These are phyloP conservation scores for Ophiostoma sp. DNA, from an alignment of 2,329 filamentous ascomycete species.

Conservation along the genomic window DNA sequence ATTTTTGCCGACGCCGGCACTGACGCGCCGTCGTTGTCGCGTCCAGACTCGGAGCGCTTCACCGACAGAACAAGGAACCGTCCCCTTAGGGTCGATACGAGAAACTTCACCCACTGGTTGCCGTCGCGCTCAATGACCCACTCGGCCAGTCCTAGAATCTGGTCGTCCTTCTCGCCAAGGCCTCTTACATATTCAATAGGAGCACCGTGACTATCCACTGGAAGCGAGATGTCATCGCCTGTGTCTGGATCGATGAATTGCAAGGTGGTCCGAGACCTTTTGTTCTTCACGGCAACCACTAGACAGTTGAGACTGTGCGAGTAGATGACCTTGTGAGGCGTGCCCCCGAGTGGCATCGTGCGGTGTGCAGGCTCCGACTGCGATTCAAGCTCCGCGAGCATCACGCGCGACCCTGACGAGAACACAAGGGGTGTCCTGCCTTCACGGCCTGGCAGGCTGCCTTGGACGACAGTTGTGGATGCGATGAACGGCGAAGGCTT, in stretches of 20 bases:
- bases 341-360: slow-evolving; percentile 43
- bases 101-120: slow-evolving; percentile 57
- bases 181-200: slow-evolving; percentile 47
- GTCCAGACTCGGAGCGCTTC: slow-evolving; percentile 31
- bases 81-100: slow-evolving; percentile 53
- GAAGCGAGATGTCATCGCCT: slow-evolving; percentile 46
- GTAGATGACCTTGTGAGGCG: slow-evolving; percentile 50
- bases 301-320: slow-evolving; percentile 49
- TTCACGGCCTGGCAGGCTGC: slow-evolving; percentile 36
- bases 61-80: slow-evolving; percentile 53
- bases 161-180: slow-evolving; percentile 52
- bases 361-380: slow-evolving; percentile 46
- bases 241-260: slow-evolving; percentile 53
- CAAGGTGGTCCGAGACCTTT: slow-evolving; percentile 43
- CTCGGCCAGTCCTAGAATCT: slow-evolving; percentile 55
- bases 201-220: slow-evolving; percentile 40
- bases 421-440: slow-evolving; percentile 45
- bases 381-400: slow-evolving; percentile 49
- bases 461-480: slow-evolving; percentile 41
- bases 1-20: slow-evolving; percentile 32
- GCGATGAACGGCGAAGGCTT: slow-evolving; percentile 45
- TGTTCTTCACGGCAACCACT: slow-evolving; percentile 45
- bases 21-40: slow-evolving; percentile 19
- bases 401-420: slow-evolving; percentile 45
- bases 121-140: slow-evolving; percentile 56